These are phyloP conservation scores for Astraeus odoratus DNA, from an alignment of 768 basidiomycete species.

Conservation along the genomic window DNA sequence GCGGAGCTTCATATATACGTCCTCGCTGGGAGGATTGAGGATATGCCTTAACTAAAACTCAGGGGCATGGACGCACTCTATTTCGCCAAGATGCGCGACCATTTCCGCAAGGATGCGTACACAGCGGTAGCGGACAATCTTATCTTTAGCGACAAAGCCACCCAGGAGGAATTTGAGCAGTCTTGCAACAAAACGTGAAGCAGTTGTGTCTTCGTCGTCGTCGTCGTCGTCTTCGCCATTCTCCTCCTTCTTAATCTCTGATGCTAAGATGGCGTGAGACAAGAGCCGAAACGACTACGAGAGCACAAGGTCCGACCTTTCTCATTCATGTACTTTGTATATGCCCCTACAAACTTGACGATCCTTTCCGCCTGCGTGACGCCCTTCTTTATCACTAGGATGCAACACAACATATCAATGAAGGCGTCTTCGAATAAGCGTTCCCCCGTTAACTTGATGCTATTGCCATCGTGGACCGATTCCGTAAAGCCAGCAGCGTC, in stretches of 20 bases:
- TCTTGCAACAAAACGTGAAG: conserved; percentile 60
- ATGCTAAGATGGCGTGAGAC: conserved; percentile 21
- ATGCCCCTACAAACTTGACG: conserved; percentile 77
- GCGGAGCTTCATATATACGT: conserved; percentile 60
- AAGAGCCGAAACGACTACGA: background rate
- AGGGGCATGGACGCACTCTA: conserved; percentile 61
- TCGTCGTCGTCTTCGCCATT: conserved; percentile 42
- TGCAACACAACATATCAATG: conserved; percentile 48
- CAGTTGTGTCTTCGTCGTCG: conserved; percentile 60
- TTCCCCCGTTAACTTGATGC: conserved; percentile 64
- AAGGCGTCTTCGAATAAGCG: conserved; percentile 66
- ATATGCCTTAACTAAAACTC: too few species aligned
- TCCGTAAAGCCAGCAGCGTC: conserved; percentile 53
- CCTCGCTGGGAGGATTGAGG: conserved; percentile 51
- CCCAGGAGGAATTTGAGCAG: conserved; percentile 66
- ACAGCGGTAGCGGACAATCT: conserved; percentile 74
- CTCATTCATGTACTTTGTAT: conserved; percentile 67
- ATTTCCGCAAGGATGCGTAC: conserved; percentile 73
- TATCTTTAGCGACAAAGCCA: conserved; percentile 84
- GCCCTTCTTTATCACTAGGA: conserved; percentile 77
- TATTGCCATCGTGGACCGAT: conserved; percentile 39
- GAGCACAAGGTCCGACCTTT: conserved; percentile 45
- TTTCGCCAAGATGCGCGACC: conserved; percentile 71
- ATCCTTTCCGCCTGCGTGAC: conserved; percentile 64
- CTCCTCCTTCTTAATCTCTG: conserved; percentile 28